Evolutionary conservation across 192 early-diverging fungal species (phyloP).

Genomic region (Umbelopsis vinacea): DNA sequence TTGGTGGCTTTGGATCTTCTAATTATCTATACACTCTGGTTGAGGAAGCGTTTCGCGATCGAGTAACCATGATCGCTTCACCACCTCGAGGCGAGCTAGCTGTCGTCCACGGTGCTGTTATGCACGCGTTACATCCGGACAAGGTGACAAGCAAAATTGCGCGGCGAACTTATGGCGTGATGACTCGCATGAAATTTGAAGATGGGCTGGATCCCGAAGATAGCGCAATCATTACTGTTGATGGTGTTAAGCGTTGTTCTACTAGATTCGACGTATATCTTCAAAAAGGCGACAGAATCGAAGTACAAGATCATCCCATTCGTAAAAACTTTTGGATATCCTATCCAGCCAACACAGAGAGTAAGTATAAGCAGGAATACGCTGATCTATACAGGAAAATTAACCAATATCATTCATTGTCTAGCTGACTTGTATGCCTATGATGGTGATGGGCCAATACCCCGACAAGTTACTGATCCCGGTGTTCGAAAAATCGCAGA

Average conservation of each 20-base stretch:
- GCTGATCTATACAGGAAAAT: neutral
- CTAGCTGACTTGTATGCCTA: slow-evolving; percentile 45
- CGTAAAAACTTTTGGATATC: slow-evolving; percentile 45
- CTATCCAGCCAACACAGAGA: slow-evolving; percentile 45
- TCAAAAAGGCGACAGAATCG: slow-evolving; percentile 42
- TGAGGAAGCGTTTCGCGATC: slow-evolving; percentile 34
- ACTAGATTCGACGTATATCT: slow-evolving; percentile 46
- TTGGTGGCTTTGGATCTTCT: slow-evolving; percentile 59
- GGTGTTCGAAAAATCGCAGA: slow-evolving; percentile 50
- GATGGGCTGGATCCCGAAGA: slow-evolving; percentile 45
- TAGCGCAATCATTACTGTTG: slow-evolving; percentile 41
- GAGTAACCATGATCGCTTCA: slow-evolving; percentile 39
- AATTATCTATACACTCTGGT: slow-evolving; percentile 45
- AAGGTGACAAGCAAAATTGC: slow-evolving; percentile 43
- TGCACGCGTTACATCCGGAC: slow-evolving; percentile 39
- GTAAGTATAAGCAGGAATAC: slow-evolving; percentile 27
- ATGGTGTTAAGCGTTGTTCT: slow-evolving; percentile 46
- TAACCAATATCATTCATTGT: neutral
- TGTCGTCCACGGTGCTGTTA: slow-evolving; percentile 55
- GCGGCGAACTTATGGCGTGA: slow-evolving; percentile 49
- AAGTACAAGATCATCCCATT: slow-evolving; percentile 38
- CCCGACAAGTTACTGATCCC: slow-evolving; percentile 47
- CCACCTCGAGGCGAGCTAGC: slow-evolving; percentile 52
- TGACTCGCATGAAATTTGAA: slow-evolving; percentile 47
- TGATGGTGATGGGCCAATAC: slow-evolving; percentile 41